Base-by-base conservation (phyloP, 768 basidiomycete species). In the Rickenella mellea region DNA sequence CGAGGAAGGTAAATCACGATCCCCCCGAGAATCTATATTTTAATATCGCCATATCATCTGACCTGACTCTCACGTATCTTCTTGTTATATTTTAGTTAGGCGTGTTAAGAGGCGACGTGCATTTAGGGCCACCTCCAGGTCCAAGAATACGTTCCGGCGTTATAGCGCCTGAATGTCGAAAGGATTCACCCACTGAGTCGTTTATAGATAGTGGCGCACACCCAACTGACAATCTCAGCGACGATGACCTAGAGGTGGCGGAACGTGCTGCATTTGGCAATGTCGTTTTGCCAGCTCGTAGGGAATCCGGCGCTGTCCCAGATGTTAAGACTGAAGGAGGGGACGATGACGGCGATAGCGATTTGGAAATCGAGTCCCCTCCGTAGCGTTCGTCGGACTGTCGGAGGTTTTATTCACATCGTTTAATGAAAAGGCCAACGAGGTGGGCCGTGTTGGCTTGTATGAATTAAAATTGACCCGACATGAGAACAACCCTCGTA, bases 71-170 rank as follows among this genome's bases (percentile, higher is more conserved):
- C 25, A 26, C 39, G 24, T 39, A 19, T 46, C 15, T 44, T 11
- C n/a, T n/a, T n/a, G n/a, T n/a, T n/a, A n/a, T n/a, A n/a, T n/a
- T 70, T 0, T 51, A 75, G 1, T 77, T 76, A 24, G 55, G 60
- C 4, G 66, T 66, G n/a, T 67, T 71, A 38, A 74, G 65, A 53
- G 21, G 29, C 41, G 66, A 66, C 10, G 72, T 83, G 12, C 56
- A 62, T 9, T 70, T 88, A n/a, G 74, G 73, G 11, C 78, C 78
- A 4, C 63, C 73, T 39, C 78, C 80, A 14, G 83, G 85, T 8
- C 67, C 70, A 15, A 75, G 69, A 43, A 68, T 81, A 41, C 73
- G 71, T n/a, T 80, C 79, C 7, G 78, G 77, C 6, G 78, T 81
- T 6, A 53, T 64, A 6, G 53, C 60, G 12, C 64, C 64, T 7